Conservation (phyloP, 2,329 filamentous ascomycete species). For the Venturia carpophila region DNA sequence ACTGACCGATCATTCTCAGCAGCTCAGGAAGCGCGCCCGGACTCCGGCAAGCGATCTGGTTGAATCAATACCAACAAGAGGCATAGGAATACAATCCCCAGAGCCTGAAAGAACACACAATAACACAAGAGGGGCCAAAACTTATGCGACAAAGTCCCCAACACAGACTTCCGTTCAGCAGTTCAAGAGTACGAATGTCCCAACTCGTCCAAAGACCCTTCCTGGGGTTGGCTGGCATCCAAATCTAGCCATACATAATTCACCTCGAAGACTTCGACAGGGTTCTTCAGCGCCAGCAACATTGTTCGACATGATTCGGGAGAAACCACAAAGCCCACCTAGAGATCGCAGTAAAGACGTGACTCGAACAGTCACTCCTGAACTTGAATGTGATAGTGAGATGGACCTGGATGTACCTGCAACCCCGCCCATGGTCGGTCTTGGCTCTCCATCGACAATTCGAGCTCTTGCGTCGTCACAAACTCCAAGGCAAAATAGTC, state of each 20-base stretch:
- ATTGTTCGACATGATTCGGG: conserved; percentile 15
- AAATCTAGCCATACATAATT: neutral
- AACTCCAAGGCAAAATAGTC: conserved; percentile 30
- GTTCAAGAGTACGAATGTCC: neutral
- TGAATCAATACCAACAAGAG: neutral
- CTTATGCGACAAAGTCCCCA: neutral
- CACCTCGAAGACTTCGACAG: conserved; percentile 2
- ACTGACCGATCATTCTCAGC: neutral
- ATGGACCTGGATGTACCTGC: neutral
- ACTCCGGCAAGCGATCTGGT: neutral
- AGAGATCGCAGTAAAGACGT: conserved; percentile 33
- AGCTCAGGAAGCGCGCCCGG: neutral
- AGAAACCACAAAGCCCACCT: conserved; percentile 20
- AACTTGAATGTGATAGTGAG: conserved; percentile 19
- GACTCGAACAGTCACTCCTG: conserved; percentile 24
- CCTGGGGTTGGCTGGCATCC: conserved; percentile 7
- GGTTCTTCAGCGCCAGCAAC: conserved; percentile 10
- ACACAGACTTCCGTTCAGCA: neutral
- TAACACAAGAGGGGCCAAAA: neutral
- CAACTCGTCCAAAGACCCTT: neutral
- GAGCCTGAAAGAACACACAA: neutral
- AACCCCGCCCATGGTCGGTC: neutral
- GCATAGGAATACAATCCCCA: neutral
- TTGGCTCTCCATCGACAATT: conserved; percentile 7
- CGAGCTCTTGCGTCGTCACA: conserved; percentile 24